Conservation (phyloP, 164 flowering plant species). For the Umbellularia californica region DNA sequence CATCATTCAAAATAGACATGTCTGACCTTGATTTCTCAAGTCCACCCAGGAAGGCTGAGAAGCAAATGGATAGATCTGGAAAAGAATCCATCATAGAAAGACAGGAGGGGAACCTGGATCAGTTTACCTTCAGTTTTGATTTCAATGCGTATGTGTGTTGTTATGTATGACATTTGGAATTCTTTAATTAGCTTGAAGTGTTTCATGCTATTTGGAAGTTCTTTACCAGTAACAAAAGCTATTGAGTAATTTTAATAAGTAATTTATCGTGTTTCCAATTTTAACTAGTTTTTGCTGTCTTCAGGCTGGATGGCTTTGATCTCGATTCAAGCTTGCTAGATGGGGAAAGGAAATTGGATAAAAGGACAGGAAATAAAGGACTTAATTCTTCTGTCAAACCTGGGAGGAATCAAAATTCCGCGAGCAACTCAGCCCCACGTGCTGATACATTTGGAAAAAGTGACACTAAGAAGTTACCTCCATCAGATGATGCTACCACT, state of each 20-base stretch:
- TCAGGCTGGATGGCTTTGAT: constrained; percentile 59
- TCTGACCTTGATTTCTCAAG: constrained; percentile 76
- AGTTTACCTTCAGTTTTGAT: constrained; percentile 63
- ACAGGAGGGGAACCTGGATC: constrained; percentile 34
- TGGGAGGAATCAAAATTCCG: constrained; percentile 20
- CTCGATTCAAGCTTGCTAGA: constrained; percentile 38
- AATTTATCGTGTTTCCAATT: not conserved
- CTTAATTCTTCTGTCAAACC: constrained; percentile 7
- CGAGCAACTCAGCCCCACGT: constrained; percentile 13
- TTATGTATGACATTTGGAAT: not conserved
- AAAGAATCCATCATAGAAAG: constrained; percentile 38
- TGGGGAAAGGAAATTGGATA: constrained; percentile 31
- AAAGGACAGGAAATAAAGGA: constrained; percentile 15
- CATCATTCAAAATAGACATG: constrained; percentile 85
- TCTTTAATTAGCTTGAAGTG: not conserved
- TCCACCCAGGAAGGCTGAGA: constrained; percentile 43
- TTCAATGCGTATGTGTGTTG: constrained; percentile 57
- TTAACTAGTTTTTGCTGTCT: constrained; percentile 8
- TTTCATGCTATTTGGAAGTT: not conserved
- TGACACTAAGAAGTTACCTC: constrained; percentile 14
- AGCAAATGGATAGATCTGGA: constrained; percentile 40
- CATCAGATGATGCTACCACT: constrained; percentile 17
- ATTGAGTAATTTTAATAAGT: not conserved
- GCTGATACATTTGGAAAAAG: constrained; percentile 19
- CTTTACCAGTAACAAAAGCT: not conserved